Evolutionary conservation across 179 eudicot species (phyloP), one percentile per base, ranked within the genome.

Genomic region (Spinacia oleracea): DNA sequence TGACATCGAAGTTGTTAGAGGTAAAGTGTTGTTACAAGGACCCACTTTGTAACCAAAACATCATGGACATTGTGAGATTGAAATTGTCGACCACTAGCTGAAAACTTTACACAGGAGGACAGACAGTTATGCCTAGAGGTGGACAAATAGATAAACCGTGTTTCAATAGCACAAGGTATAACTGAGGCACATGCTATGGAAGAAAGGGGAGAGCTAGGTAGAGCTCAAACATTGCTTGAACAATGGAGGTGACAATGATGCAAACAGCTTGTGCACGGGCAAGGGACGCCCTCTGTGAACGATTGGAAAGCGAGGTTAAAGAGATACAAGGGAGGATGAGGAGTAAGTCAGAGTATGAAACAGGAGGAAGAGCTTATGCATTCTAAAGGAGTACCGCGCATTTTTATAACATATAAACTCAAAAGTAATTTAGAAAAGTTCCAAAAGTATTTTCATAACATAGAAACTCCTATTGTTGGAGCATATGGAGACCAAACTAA

Each of bases 101-200:
- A 79, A 34, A 58, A 65, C n/a, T 38, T 80, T 20, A 64, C 84
- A 1, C 71, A 81, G 21, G 73, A 38, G 58, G 90, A 87, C 32
- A 77, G 67, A 62, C 66, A 70, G 29, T 73, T 80, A 20, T 79
- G 81, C 74, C 53, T 88, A 56, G 90, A 90, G 80, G 93, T 90
- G 35, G 91, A 90, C 21, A 72, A 90, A 40, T 88, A 90, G 79
- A 87, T 81, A 43, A 90, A 84, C 46, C 83, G 93, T 1, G 53
- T 88, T 4, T 34, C 29, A 14, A 89, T 86, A 20, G 87, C 90
- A 63, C 86, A 88, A 73, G 86, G 83, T 34, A 87, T 90, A 11
- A 74, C 80, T 15, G 75, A 83, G 51, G 91, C 91, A 56, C 87
- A 84, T 31, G 77, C 50, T 5, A 70, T 83, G 82, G 91, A 90